Percentiles rank a stretch among this genome's conserved stretches.
phyloP scores from a whole-genome alignment of 805 yeast genomes.

The Saccharomyces kudriavzevii region DNA sequence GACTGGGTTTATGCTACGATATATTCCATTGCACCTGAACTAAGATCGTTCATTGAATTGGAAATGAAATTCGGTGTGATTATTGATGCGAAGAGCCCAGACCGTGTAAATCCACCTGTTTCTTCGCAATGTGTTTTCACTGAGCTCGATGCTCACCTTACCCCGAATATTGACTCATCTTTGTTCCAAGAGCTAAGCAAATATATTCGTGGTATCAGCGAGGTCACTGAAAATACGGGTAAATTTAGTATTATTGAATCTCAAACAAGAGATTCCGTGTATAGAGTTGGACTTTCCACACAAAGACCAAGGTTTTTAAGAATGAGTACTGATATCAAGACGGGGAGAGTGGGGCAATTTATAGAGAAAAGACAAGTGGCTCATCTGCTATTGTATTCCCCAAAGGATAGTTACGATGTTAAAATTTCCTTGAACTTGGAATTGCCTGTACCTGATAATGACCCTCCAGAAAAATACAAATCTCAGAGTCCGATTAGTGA shows the following conservation, averaged over 20 bases:
- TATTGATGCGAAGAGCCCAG: conserved; percentile 54
- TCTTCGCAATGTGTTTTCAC: conserved; percentile 59
- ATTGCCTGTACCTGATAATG: conserved; percentile 52
- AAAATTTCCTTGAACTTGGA: conserved; percentile 71
- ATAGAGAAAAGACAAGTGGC: conserved; percentile 70
- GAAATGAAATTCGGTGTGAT: conserved; percentile 70
- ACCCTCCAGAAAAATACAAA: conserved; percentile 46
- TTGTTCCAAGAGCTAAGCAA: conserved; percentile 51
- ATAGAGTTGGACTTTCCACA: conserved; percentile 53
- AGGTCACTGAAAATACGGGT: conserved; percentile 40
- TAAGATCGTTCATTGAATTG: conserved; percentile 53
- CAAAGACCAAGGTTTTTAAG: conserved; percentile 59
- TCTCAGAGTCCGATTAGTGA: conserved; percentile 46
- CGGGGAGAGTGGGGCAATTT: conserved; percentile 58
- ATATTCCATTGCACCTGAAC: conserved; percentile 48
- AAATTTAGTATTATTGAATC: conserved; percentile 54
- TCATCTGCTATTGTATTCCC: conserved; percentile 62
- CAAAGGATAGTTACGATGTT: conserved; percentile 69
- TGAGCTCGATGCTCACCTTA: conserved; percentile 50
- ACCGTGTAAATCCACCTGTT: conserved; percentile 56
- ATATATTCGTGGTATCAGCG: conserved; percentile 48
- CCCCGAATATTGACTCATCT: conserved; percentile 56
- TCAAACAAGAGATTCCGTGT: conserved; percentile 55
- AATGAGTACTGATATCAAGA: conserved; percentile 57
- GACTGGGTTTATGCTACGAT: conserved; percentile 86